Evolutionary conservation across 208 protist genomes (phyloP), one percentile per base, ranked within the genome.

Genomic region (Leishmania amazonensis): DNA sequence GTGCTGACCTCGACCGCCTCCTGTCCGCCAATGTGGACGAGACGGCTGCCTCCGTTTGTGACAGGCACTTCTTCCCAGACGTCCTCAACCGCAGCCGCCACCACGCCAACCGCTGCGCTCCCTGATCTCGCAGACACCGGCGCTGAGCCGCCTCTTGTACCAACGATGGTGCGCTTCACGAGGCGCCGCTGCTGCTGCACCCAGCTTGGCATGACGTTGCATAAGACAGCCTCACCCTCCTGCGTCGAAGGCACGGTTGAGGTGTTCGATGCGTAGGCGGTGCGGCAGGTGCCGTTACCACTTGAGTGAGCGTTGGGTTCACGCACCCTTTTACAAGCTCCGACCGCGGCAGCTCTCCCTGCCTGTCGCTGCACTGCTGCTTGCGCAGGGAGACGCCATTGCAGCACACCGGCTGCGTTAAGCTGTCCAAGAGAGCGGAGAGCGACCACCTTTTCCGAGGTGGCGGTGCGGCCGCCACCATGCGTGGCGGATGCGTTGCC

Each of bases 401-500:
- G 78, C 49, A 86, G 47, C 11, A 83, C 78, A 24, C 83, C 83
- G 2, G 83, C 83, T 15, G 54, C 83, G 31, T 77, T 76, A 47
- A 86, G 83, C n/a, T 77, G 64, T 3, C 83, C 83, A 19, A 86
- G 73, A 3, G 78, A 80, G 74, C 83, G 83, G 31, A 77, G 40
- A 21, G 45, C 70, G 11, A 35, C 31, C 13, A n/a, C 11, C 51
- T 54, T 60, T 28, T 57, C 38, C 24, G 40, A 13, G 15, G 47
- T n/a, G 35, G 6, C 40, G 57, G 11, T n/a, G 75, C 21, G 57
- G 13, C 19, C 35, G 72, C 51, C 47, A 2, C 15, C 53, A 17
- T 45, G 49, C 60, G 62, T n/a, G 38, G 64, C 19, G 19, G 24
- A 17, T 4, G 13, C 15, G 17, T 49, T 74, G 62, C 3, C 38